These are phyloP conservation scores for Scytalidium sp. DNA, from an alignment of 2,329 filamentous ascomycete species.

Conservation along the genomic window DNA sequence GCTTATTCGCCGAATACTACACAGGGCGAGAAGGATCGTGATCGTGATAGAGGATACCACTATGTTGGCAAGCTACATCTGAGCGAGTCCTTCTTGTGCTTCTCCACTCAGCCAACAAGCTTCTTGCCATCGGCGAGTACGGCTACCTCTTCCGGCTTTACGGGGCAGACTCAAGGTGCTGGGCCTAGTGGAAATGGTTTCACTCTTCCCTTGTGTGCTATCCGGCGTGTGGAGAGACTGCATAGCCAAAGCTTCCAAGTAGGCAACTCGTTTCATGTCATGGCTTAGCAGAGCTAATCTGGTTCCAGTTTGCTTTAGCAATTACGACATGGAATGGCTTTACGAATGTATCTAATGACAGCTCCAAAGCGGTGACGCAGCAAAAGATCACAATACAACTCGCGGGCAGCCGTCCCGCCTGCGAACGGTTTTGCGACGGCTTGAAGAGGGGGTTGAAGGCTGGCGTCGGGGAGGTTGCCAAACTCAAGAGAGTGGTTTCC, in stretches of 20 bases:
- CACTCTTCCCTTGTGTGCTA: conserved; percentile 86
- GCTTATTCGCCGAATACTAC: conserved; percentile 50
- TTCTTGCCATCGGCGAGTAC: conserved; percentile 79
- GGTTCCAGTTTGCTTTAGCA: conserved; percentile 73
- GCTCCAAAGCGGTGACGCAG: conserved; percentile 42
- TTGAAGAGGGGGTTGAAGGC: conserved; percentile 86
- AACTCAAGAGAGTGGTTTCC: conserved; percentile 72
- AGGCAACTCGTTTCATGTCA: conserved; percentile 14
- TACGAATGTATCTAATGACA: conserved; percentile 51
- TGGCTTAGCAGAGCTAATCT: conserved; percentile 15
- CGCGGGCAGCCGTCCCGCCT: conserved; percentile 81
- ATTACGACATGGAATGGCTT: conserved; percentile 93
- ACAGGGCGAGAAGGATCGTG: conserved; percentile 67
- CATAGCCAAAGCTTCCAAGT: conserved; percentile 86
- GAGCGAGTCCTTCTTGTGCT: conserved; percentile 93
- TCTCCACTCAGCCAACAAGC: conserved; percentile 89
- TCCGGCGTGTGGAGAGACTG: conserved; percentile 86
- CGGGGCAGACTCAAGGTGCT: conserved; percentile 87
- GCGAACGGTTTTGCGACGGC: conserved; percentile 94
- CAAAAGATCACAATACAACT: conserved; percentile 92
- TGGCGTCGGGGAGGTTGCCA: conserved; percentile 83
- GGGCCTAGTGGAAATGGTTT: conserved; percentile 95
- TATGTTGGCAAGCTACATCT: conserved; percentile 92
- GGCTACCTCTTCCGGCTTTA: conserved; percentile 78
- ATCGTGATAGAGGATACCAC: conserved; percentile 70